Evolutionary conservation across 2,329 filamentous ascomycete species (phyloP).

Genomic region (Scedosporium minutisporum): DNA sequence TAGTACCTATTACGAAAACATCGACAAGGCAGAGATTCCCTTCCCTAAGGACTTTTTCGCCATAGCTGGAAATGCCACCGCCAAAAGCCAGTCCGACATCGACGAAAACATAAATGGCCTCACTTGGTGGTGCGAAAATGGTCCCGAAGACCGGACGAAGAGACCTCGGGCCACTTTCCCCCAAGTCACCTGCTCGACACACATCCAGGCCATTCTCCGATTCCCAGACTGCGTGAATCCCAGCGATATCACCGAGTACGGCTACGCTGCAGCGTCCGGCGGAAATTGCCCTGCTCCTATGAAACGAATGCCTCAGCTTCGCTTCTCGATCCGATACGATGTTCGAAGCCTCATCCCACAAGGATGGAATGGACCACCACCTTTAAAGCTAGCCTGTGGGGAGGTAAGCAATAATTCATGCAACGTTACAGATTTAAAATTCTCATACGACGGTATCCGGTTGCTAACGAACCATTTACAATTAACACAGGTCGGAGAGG

Average conservation of each 20-base stretch:
- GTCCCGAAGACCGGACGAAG: conserved; percentile 11
- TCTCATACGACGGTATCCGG: background rate
- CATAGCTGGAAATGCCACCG: conserved; percentile 29
- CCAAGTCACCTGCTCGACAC: conserved; percentile 18
- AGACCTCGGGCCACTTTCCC: conserved; percentile 18
- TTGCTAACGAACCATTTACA: background rate
- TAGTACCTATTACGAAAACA: conserved; percentile 34
- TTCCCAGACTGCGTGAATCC: conserved; percentile 17
- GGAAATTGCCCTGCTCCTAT: conserved; percentile 28
- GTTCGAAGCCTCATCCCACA: conserved; percentile 29
- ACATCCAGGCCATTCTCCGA: conserved; percentile 15
- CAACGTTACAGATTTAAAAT: background rate
- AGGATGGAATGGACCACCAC: conserved; percentile 33
- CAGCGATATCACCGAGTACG: conserved; percentile 13
- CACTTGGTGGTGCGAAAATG: conserved; percentile 22
- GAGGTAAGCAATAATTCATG: background rate
- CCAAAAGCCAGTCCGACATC: conserved; percentile 15
- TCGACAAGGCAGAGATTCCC: conserved; percentile 30
- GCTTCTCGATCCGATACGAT: conserved; percentile 37
- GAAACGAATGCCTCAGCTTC: conserved; percentile 35
- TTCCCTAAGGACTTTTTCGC: conserved; percentile 33
- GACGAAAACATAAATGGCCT: conserved; percentile 11
- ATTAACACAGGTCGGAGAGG: background rate
- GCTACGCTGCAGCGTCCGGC: conserved; percentile 11
- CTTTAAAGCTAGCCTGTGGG: conserved; percentile 31